phyloP scores from a whole-genome alignment of 1,139 yeast species.

The Nakaseomyces bracarensis region DNA sequence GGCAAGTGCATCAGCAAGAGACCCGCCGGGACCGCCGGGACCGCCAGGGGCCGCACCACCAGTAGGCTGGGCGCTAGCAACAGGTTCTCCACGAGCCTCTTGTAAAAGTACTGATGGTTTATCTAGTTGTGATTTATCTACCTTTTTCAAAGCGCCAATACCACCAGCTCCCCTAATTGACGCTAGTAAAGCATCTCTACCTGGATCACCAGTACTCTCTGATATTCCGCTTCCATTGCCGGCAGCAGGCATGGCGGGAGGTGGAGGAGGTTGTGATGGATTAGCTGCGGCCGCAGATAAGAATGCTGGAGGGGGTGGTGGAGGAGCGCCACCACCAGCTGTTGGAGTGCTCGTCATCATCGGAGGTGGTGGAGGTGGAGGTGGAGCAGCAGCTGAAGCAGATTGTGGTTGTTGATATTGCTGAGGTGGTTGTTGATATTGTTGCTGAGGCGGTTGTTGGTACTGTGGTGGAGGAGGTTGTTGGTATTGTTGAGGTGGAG shows the following conservation, averaged over 20 bases:
- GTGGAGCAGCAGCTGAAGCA: constrained; percentile 27
- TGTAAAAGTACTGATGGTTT: constrained; percentile 63
- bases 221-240: constrained; percentile 34
- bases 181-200: constrained; percentile 76
- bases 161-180: constrained; percentile 83
- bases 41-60: constrained; percentile 33
- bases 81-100: constrained; percentile 51
- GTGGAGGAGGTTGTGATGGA: constrained; percentile 34
- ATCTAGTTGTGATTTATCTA: constrained; percentile 78
- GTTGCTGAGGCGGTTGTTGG: constrained; percentile 10
- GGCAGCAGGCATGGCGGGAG: constrained; percentile 32
- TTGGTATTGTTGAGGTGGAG: constrained; percentile 21
- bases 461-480: constrained; percentile 12
- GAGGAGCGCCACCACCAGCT: constrained; percentile 12
- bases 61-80: constrained; percentile 30
- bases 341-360: constrained; percentile 15
- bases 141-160: constrained; percentile 56
- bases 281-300: constrained; percentile 13
- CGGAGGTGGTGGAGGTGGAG: constrained; percentile 17
- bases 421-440: constrained; percentile 14
- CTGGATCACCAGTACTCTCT: constrained; percentile 41
- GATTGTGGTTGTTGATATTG: constrained; percentile 12
- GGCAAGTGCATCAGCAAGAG: constrained; percentile 79
- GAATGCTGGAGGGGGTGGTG: constrained; percentile 30
- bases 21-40: constrained; percentile 35